phyloP scores from a whole-genome alignment of 495 filamentous ascomycete species.

The Gamarada debralockiae region DNA sequence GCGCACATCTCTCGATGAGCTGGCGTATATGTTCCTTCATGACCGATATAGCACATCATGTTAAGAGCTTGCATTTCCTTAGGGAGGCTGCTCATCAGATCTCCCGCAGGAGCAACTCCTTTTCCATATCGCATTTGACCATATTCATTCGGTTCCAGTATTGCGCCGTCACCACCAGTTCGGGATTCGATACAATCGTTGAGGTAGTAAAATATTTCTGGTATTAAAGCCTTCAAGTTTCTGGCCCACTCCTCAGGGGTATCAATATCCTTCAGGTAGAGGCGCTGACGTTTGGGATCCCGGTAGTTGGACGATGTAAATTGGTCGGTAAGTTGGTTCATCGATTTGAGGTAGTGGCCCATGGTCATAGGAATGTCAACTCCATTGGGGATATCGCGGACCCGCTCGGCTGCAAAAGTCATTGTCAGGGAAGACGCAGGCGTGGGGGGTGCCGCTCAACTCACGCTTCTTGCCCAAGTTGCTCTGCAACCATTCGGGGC shows the following conservation, averaged over 20 bases:
- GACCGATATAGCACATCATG: slow-evolving; percentile 96
- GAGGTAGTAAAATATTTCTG: slow-evolving; percentile 76
- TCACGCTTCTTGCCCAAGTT: slow-evolving; percentile 72
- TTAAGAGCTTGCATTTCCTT: slow-evolving; percentile 85
- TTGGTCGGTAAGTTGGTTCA: slow-evolving; percentile 72
- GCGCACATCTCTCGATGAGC: slow-evolving; percentile 98
- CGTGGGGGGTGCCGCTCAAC: slow-evolving; percentile 16
- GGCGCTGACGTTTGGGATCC: slow-evolving; percentile 69
- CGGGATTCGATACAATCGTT: slow-evolving; percentile 66
- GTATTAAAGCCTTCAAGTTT: slow-evolving; percentile 70
- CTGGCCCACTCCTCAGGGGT: slow-evolving; percentile 82
- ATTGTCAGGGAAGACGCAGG: background rate
- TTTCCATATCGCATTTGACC: slow-evolving; percentile 27
- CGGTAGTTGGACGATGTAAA: slow-evolving; percentile 64
- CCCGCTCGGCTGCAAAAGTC: slow-evolving; percentile 46
- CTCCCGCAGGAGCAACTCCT: slow-evolving; percentile 63
- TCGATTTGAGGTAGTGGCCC: slow-evolving; percentile 81
- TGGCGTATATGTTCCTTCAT: slow-evolving; percentile 96
- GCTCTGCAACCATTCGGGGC: slow-evolving; percentile 68
- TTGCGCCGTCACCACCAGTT: slow-evolving; percentile 41
- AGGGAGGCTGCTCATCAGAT: slow-evolving; percentile 93
- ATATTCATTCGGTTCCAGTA: slow-evolving; percentile 40
- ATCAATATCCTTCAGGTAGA: slow-evolving; percentile 96
- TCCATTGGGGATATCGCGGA: slow-evolving; percentile 68
- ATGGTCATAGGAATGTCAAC: slow-evolving; percentile 74